phyloP scores from a whole-genome alignment of 2,329 filamentous ascomycete species.

The Exophiala viscosa region DNA sequence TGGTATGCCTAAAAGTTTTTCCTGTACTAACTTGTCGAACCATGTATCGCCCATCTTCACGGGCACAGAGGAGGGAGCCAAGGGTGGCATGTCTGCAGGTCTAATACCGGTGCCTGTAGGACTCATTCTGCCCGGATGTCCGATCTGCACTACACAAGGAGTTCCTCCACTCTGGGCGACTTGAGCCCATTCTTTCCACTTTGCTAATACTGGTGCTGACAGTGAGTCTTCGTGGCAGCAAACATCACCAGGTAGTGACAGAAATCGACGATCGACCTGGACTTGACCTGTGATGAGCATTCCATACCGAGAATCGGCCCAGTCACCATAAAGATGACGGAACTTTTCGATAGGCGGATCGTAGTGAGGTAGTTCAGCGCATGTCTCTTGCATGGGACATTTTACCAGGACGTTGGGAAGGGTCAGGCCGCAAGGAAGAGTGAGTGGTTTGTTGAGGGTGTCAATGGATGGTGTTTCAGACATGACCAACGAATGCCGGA shows the following conservation, averaged over 20 bases:
- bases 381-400: conserved; percentile 21
- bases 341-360: conserved; percentile 12
- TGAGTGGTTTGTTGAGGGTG: conserved; percentile 23
- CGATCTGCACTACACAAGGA: conserved; percentile 43
- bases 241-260: conserved; percentile 35
- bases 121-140: conserved; percentile 45
- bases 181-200: conserved; percentile 35
- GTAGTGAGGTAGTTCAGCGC: conserved; percentile 5
- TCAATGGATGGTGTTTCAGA: not conserved
- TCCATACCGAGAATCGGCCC: conserved; percentile 9
- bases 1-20: conserved; percentile 47
- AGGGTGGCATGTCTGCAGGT: conserved; percentile 32
- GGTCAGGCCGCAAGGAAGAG: conserved; percentile 53
- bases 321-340: conserved; percentile 4
- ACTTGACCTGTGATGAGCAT: conserved; percentile 43
- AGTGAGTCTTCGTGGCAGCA: conserved; percentile 28
- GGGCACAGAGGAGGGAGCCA: conserved; percentile 41
- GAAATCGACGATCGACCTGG: conserved; percentile 44
- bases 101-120: conserved; percentile 39
- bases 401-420: conserved; percentile 55
- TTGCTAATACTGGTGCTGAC: conserved; percentile 27
- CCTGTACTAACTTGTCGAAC: conserved; percentile 33
- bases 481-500: not conserved
- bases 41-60: conserved; percentile 33
- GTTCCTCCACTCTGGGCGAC: conserved; percentile 40